Percentiles rank a stretch among this genome's conserved stretches.
Evolutionary conservation across 495 filamentous ascomycete genomes (phyloP).

Genomic region (Aspergillus nanangensis): DNA sequence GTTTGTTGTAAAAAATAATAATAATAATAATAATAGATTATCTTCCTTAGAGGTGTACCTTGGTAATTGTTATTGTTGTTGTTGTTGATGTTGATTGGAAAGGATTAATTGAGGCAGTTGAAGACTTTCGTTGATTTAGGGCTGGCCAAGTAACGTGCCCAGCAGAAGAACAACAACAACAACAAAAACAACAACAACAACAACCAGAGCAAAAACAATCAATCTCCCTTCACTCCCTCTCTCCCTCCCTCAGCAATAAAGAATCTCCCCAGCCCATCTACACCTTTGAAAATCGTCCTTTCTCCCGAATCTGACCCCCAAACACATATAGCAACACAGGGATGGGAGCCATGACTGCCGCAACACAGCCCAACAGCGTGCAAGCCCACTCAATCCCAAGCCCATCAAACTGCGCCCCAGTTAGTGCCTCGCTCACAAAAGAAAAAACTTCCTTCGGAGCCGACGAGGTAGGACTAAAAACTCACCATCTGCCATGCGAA

Average conservation of each 20-base stretch:
- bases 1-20: too few relatives aligned
- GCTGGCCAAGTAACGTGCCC: background rate
- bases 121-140: background rate
- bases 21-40: too few relatives aligned
- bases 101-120: background rate
- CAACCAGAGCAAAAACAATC: background rate
- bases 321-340: conserved; percentile 27
- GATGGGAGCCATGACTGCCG: conserved; percentile 27
- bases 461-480: background rate
- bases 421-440: background rate
- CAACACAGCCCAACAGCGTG: conserved; percentile 52
- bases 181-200: background rate
- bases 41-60: too few relatives aligned
- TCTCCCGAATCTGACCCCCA: conserved; percentile 13
- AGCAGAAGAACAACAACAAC: background rate
- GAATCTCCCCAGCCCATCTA: background rate
- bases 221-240: too few relatives aligned
- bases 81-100: background rate
- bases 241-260: background rate
- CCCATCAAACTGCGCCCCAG: conserved; percentile 41
- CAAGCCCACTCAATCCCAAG: conserved; percentile 59
- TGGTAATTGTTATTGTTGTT: background rate
- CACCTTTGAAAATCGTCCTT: background rate
- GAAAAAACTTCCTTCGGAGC: too few relatives aligned
- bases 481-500: conserved; percentile 31